Evolutionary conservation across 2,329 filamentous ascomycete species (phyloP), one percentile per base, ranked within the genome.

Genomic region (Fusarium brevicatenulatum): DNA sequence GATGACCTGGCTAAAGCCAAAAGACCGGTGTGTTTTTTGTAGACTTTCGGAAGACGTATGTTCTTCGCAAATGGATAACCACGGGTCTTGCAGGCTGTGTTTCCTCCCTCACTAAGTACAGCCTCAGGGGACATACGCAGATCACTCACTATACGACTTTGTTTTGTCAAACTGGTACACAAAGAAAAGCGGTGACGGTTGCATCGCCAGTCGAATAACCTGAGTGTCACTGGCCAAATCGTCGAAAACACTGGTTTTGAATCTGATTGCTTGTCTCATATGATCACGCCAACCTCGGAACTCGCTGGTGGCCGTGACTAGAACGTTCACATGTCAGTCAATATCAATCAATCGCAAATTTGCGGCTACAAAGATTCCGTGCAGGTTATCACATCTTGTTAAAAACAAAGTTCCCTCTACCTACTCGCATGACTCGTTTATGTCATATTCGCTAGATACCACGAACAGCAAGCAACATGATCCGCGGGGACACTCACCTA

Each of bases 101-200:
- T 23, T 23, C 28, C 42, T 43, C 30, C 50, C 37, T 30, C 21
- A 50, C 32, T 18, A 25, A 49, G 43, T 39, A 60, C 37, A 43
- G 42, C 34, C 25, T 52, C 37, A 55, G 32, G 43, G n/a, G 49
- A 49, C 46, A 52, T 60, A 63, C 62, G 62, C 63, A 57, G 61
- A 52, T 40, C 52, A 44, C 50, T 40, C 52, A 50, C 43, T 58
- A 66, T 70, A 63, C 62, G 56, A 66, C 59, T 62, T 61, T 68
- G 63, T 62, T 60, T 63, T 68, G 68, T 65, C 55, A 71, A 68
- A 69, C 66, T 67, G 75, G 53, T 72, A 74, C 74, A 77, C 70
- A 63, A 74, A 16, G 61, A 74, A 70, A 43, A 64, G 72, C 56
- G 71, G 71, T 71, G 71, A 71, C 61, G 46, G 50, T 25, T 37